Evolutionary conservation across 1,284 basidiomycete species (phyloP).

Genomic region (Pyrrhoderma lamaoense): DNA sequence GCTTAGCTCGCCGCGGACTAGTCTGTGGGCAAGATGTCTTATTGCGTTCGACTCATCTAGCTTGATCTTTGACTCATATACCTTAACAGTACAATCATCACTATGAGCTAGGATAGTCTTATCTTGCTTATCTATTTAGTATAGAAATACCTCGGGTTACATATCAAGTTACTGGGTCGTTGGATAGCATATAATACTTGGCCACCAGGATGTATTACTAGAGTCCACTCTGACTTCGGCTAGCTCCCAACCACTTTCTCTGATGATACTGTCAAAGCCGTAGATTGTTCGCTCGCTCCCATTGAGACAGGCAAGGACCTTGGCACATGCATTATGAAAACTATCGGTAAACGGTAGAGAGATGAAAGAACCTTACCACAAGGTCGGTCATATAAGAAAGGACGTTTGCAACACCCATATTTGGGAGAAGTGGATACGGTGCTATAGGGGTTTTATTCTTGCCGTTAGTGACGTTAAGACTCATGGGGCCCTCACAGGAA

Average conservation of each 20-base stretch:
- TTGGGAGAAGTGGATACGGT: conserved; percentile 17
- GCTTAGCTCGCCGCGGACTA: too few relatives aligned
- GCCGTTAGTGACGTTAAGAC: too few relatives aligned
- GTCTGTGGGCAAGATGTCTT: too few relatives aligned
- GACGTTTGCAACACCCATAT: conserved; percentile 16
- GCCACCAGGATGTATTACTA: conserved; percentile 9
- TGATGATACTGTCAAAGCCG: conserved; percentile 2
- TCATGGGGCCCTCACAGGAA: conserved; percentile 16
- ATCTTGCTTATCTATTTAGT: too few relatives aligned
- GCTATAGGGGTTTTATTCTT: background rate
- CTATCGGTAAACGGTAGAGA: background rate
- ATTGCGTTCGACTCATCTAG: too few relatives aligned
- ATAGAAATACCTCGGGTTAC: too few relatives aligned
- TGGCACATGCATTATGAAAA: background rate
- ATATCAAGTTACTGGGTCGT: too few relatives aligned
- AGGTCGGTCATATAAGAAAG: conserved; percentile 15
- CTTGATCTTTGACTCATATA: too few relatives aligned
- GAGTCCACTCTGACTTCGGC: conserved; percentile 1
- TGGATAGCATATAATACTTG: conserved; percentile 5
- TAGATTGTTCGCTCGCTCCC: conserved; percentile 8
- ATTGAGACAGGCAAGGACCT: background rate
- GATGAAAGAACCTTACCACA: conserved; percentile 1
- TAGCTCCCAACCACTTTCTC: conserved; percentile 8
- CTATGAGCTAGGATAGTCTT: too few relatives aligned
- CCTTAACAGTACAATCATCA: too few relatives aligned